Evolutionary conservation across 1,284 basidiomycete species (phyloP), one percentile per base, ranked within the genome.

Genomic region (Fistulinella staudtii): DNA sequence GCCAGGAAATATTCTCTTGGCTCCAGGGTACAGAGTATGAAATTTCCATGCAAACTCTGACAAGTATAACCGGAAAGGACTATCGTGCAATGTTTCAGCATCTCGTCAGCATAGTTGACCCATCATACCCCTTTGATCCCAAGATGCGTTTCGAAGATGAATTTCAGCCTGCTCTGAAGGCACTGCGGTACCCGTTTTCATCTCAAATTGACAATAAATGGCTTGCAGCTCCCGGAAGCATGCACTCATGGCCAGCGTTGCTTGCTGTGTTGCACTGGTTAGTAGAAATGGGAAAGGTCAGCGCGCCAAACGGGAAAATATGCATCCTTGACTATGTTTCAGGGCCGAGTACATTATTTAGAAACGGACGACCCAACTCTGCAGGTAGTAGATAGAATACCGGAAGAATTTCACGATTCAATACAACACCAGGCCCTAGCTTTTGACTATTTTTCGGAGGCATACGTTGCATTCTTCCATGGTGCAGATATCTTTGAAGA

Each of bases 181-280:
- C 83, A 8, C 65, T 91, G 41, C 74, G 75, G 50, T 95, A 94
- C 63, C 89, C 91, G 0, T 86, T 79, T 46, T 73, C 80, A 7
- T 75, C 82, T 39, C 73, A 78, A 42, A 74, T 93, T 7, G 85
- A 90, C 53, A 79, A 81, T 41, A 92, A 88, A 48, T 89, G 85
- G 74, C 66, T 95, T n/a, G 81, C 81, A 4, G 84, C 90, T 2
- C 87, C 90, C 0, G 90, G 88, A 0, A 85, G 83, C 47, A 82
- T 85, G 69, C 85, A 89, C 63, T 82, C 85, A 14, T 94, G 91
- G 93, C 88, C 89, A 0, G 69, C 77, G 13, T 63, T 93, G 14
- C 69, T 93, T 14, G 91, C 86, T 17, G 85, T 89, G 59, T 61
- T 95, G 36, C 85, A 91, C 63, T 95, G 92, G 93, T 69, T 95